Evolutionary conservation across 2,329 filamentous ascomycete species (phyloP).

Genomic region (Aaosphaeria pasadenensis): DNA sequence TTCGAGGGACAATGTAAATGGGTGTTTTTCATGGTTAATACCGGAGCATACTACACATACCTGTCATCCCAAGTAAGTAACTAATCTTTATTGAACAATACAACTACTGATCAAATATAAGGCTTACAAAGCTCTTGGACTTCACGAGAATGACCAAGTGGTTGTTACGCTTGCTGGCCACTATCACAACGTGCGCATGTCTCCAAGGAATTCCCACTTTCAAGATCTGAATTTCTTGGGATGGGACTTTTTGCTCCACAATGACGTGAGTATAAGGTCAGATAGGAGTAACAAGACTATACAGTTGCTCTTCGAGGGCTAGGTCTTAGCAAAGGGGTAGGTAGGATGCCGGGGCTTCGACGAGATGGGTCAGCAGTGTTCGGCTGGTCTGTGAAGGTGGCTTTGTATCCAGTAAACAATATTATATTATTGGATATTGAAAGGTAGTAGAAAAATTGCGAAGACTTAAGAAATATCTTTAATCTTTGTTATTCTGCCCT

Average conservation of each 20-base stretch:
- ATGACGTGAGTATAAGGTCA: neutral
- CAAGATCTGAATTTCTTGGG: neutral
- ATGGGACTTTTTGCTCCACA: neutral
- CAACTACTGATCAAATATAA: neutral
- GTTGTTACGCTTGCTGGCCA: neutral
- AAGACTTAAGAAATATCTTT: too few relatives aligned
- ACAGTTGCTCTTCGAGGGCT: neutral
- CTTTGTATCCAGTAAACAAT: too few relatives aligned
- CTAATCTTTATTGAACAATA: neutral
- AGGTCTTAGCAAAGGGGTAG: too few relatives aligned
- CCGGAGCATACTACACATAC: neutral
- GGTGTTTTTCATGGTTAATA: neutral
- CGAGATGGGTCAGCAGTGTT: too few relatives aligned
- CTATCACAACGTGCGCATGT: neutral
- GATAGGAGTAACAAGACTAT: neutral
- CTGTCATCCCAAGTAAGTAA: neutral
- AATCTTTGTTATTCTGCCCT: too few relatives aligned
- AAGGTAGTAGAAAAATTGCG: too few relatives aligned
- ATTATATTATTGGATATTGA: too few relatives aligned
- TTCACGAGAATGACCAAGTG: neutral
- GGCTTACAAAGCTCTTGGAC: neutral
- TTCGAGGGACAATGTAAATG: neutral
- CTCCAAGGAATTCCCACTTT: neutral
- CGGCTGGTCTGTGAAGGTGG: too few relatives aligned
- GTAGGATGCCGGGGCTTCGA: too few relatives aligned